A percentile compares a stretch with the other conserved stretches of the same genome.
phyloP scores from a whole-genome alignment of 139 green algal genomes.

The Auxenochlorella protothecoides region DNA sequence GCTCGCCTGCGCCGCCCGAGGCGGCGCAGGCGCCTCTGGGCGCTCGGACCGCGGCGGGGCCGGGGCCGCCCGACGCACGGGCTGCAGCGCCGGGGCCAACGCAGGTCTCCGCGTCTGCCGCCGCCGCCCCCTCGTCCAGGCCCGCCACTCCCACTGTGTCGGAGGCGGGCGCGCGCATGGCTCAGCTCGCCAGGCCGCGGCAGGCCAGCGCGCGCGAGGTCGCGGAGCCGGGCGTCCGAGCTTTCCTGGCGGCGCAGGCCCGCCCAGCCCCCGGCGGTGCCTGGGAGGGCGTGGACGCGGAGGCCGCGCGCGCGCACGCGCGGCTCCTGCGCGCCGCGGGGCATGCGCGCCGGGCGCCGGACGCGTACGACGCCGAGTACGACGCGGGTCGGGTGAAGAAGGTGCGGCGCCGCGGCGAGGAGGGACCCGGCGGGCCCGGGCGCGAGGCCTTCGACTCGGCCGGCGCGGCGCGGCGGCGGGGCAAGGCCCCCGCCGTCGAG shows the following conservation, averaged over 20 bases:
- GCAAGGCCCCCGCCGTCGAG: no score
- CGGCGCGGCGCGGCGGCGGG: no score
- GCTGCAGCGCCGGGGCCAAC: background rate
- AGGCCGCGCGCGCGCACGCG: conserved; percentile 6
- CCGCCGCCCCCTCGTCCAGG: background rate
- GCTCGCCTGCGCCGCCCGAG: no score
- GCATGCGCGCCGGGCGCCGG: conserved; percentile 1
- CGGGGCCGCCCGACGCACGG: no score
- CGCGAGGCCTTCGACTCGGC: no score
- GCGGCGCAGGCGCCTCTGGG: no score
- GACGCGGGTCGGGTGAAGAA: conserved; percentile 35
- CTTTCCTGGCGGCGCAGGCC: conserved; percentile 2
- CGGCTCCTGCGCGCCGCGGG: conserved; percentile 1
- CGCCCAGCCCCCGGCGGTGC: conserved; percentile 1
- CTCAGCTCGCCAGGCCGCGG: background rate
- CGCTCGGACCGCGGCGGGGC: no score
- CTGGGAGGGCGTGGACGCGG: conserved; percentile 11
- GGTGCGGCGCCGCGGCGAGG: conserved; percentile 5
- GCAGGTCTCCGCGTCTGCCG: background rate
- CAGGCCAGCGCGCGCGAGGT: background rate
- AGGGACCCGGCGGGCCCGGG: no score
- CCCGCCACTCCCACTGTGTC: no score
- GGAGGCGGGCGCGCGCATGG: background rate
- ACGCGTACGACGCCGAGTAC: conserved; percentile 42
- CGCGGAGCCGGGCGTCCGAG: background rate